Conservation (phyloP, 2,329 filamentous ascomycete species). For the Arthroderma sp. region DNA sequence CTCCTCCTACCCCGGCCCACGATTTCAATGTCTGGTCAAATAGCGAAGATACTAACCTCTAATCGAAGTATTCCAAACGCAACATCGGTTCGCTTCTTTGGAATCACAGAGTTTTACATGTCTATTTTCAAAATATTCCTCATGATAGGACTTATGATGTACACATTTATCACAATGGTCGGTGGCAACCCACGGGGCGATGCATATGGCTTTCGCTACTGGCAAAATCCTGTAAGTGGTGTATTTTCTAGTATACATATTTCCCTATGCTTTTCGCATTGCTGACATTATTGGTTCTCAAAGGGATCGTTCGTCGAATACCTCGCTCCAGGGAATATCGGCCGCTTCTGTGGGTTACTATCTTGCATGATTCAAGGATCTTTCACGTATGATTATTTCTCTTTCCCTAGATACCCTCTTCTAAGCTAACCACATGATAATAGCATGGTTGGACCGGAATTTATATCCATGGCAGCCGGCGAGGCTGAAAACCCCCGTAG, state of each 20-base stretch:
- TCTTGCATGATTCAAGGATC: slow-evolving; percentile 59
- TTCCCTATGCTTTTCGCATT: background rate
- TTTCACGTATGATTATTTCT: slow-evolving; percentile 34
- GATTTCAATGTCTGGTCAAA: background rate
- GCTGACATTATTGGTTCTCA: background rate
- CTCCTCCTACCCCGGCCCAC: slow-evolving; percentile 20
- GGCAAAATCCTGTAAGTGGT: slow-evolving; percentile 37
- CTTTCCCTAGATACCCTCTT: background rate
- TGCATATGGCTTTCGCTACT: slow-evolving; percentile 56
- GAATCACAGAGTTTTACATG: slow-evolving; percentile 36
- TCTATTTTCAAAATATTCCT: slow-evolving; percentile 29
- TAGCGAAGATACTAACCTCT: background rate
- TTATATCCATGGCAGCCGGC: slow-evolving; percentile 47
- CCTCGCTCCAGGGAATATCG: slow-evolving; percentile 47
- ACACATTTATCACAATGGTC: slow-evolving; percentile 65
- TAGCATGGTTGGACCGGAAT: slow-evolving; percentile 49
- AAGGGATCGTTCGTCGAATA: slow-evolving; percentile 50
- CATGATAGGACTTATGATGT: slow-evolving; percentile 19
- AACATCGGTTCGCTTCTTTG: slow-evolving; percentile 31
- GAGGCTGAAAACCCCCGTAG: slow-evolving; percentile 55
- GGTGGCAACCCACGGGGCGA: slow-evolving; percentile 62
- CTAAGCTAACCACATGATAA: background rate
- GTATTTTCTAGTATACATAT: background rate
- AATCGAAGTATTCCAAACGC: slow-evolving; percentile 23
- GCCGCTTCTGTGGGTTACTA: slow-evolving; percentile 39